Evolutionary conservation across 768 basidiomycete genomes (phyloP).

Genomic region (Hygrocybe coccinea): DNA sequence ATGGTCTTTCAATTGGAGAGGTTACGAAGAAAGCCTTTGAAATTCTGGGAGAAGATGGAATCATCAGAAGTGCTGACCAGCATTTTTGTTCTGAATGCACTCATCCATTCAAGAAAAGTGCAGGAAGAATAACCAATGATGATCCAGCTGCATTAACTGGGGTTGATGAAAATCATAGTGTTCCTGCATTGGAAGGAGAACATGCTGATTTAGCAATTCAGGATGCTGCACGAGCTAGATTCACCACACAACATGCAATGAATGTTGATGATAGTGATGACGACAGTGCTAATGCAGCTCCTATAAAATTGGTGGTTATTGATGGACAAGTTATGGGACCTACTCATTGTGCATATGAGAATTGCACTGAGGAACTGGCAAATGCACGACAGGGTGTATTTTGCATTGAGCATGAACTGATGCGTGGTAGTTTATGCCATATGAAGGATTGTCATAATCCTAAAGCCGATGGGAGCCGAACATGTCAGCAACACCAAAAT

Average conservation of each 20-base stretch:
- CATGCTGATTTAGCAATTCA: neutral
- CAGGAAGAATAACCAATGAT: constrained; percentile 5
- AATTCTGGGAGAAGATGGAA: constrained; percentile 9
- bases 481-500: too few species aligned
- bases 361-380: constrained; percentile 3
- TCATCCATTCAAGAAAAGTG: constrained; percentile 8
- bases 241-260: neutral
- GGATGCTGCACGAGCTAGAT: neutral
- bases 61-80: constrained; percentile 8
- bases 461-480: neutral
- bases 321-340: constrained; percentile 16
- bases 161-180: constrained; percentile 11
- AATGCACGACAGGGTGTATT: constrained; percentile 4
- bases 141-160: constrained; percentile 12
- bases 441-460: constrained; percentile 6
- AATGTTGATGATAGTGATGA: neutral
- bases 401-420: constrained; percentile 3
- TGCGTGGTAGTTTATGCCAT: neutral
- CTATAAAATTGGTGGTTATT: constrained; percentile 11
- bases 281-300: neutral
- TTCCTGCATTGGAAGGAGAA: constrained; percentile 2
- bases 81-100: constrained; percentile 12
- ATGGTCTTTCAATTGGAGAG: constrained; percentile 7
- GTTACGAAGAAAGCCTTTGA: constrained; percentile 11
- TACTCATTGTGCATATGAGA: constrained; percentile 9